Evolutionary conservation across 495 filamentous ascomycete species (phyloP).

Genomic region (Penicillium turbatum): DNA sequence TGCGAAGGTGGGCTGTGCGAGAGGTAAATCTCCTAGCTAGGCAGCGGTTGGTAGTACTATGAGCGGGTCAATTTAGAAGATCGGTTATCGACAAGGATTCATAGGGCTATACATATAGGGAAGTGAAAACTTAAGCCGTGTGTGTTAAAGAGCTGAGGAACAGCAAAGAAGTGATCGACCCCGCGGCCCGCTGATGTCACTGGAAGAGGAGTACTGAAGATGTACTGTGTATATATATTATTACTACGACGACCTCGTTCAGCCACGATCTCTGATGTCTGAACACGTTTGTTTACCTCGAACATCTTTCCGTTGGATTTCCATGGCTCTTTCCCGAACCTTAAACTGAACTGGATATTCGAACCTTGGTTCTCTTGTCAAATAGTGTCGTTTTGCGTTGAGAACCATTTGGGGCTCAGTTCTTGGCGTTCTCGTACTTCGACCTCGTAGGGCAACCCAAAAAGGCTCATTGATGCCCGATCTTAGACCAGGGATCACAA

Average conservation of each 20-base stretch:
- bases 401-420: not conserved
- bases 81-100: no score
- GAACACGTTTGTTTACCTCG: not conserved
- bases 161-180: conserved; percentile 13
- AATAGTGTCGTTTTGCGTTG: not conserved
- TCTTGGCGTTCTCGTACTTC: not conserved
- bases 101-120: not conserved
- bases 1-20: not conserved
- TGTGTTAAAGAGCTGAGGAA: not conserved
- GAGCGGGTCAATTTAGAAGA: not conserved
- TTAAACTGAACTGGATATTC: not conserved
- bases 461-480: not conserved
- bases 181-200: conserved; percentile 25
- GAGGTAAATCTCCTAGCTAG: not conserved
- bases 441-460: not conserved
- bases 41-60: not conserved
- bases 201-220: not conserved
- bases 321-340: not conserved
- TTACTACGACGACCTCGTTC: not conserved
- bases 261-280: not conserved
- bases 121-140: not conserved
- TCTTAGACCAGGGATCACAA: no score
- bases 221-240: no score
- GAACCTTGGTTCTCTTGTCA: conserved; percentile 3
- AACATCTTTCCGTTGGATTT: not conserved